These are phyloP conservation scores for Coniferiporia weirii DNA, from an alignment of 1,284 basidiomycete species.

Conservation along the genomic window DNA sequence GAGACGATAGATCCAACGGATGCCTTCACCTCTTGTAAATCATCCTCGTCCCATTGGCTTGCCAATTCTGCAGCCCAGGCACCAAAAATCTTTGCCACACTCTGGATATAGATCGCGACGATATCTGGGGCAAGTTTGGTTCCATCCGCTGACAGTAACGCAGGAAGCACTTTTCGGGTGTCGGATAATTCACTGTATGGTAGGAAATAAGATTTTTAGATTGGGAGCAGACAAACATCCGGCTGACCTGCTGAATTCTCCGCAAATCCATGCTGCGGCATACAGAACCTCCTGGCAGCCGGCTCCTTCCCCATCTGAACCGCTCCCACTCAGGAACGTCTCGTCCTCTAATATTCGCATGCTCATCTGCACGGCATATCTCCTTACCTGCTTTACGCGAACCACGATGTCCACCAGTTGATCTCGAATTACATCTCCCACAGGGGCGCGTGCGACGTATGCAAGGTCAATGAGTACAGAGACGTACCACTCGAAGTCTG, in stretches of 20 bases:
- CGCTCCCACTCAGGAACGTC: slow-evolving; percentile 43
- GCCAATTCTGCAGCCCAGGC: slow-evolving; percentile 75
- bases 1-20: slow-evolving; percentile 56
- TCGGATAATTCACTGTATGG: slow-evolving; percentile 57
- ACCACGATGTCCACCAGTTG: slow-evolving; percentile 86
- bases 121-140: slow-evolving; percentile 53
- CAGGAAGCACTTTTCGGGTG: slow-evolving; percentile 62
- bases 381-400: slow-evolving; percentile 71
- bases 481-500: slow-evolving; percentile 95
- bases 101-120: slow-evolving; percentile 76
- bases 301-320: slow-evolving; percentile 50
- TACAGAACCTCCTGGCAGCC: slow-evolving; percentile 79
- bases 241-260: slow-evolving; percentile 82
- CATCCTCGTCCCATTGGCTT: slow-evolving; percentile 68
- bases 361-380: slow-evolving; percentile 80
- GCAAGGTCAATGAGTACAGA: slow-evolving; percentile 89
- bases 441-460: slow-evolving; percentile 74
- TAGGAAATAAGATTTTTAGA: slow-evolving; percentile 5
- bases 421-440: slow-evolving; percentile 72
- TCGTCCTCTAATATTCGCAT: slow-evolving; percentile 77
- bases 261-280: slow-evolving; percentile 93
- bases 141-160: slow-evolving; percentile 60
- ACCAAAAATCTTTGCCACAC: slow-evolving; percentile 84
- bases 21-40: slow-evolving; percentile 54
- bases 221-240: not conserved